These are phyloP conservation scores for Paracamarosporium sp. DNA, from an alignment of 2,329 filamentous ascomycete species.

Conservation along the genomic window DNA sequence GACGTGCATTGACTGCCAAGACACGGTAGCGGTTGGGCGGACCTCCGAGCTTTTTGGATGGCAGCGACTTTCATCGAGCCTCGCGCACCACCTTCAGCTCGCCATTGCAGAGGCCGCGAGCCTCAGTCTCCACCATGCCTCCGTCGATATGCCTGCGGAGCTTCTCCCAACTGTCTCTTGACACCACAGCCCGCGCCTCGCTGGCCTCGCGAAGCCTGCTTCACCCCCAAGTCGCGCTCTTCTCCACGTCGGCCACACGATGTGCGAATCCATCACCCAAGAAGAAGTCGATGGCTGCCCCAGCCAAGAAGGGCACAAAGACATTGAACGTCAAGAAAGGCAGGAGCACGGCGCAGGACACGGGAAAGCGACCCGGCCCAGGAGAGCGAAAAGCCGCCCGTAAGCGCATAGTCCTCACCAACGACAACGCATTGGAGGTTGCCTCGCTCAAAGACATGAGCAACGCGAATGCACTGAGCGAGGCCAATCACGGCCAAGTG, in stretches of 20 bases:
- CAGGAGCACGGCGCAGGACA: slow-evolving; percentile 51
- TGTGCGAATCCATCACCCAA: slow-evolving; percentile 31
- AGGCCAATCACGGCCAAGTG: slow-evolving; percentile 66
- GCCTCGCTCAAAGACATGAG: slow-evolving; percentile 70
- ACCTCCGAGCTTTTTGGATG: slow-evolving; percentile 32
- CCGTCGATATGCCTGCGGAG: slow-evolving; percentile 40
- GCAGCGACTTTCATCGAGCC: slow-evolving; percentile 14
- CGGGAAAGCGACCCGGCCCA: slow-evolving; percentile 63
- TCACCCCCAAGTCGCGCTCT: slow-evolving; percentile 34
- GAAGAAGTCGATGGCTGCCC: slow-evolving; percentile 33
- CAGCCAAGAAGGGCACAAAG: slow-evolving; percentile 46
- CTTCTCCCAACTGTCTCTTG: slow-evolving; percentile 39
- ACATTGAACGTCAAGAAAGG: slow-evolving; percentile 50
- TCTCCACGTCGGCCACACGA: slow-evolving; percentile 43
- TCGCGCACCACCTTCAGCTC: slow-evolving; percentile 20
- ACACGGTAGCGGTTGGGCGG: slow-evolving; percentile 24
- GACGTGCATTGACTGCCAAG: too few relatives aligned
- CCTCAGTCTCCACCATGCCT: slow-evolving; percentile 37
- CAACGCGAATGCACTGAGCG: slow-evolving; percentile 53
- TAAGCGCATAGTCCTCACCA: slow-evolving; percentile 90
- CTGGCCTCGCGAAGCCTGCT: slow-evolving; percentile 32
- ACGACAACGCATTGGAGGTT: slow-evolving; percentile 88
- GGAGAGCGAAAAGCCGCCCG: slow-evolving; percentile 88
- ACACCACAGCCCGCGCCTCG: slow-evolving; percentile 27
- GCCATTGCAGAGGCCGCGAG: slow-evolving; percentile 34